Percentiles rank a stretch among this genome's conserved stretches.
Conservation (phyloP, 257 asterid species). For the Solanum phureja region DNA sequence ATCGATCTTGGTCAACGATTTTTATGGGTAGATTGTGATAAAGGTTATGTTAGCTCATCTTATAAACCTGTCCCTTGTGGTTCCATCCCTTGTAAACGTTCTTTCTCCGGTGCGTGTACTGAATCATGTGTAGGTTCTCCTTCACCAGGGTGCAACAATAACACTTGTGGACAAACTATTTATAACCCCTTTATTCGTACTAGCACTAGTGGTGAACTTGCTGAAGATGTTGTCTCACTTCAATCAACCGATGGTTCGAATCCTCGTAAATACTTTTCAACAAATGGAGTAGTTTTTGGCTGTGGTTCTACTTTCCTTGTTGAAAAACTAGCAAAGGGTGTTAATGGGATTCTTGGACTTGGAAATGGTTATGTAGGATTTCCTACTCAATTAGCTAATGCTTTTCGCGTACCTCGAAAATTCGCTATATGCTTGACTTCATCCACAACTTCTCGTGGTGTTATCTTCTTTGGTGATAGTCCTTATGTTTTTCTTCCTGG, state of each 20-base stretch:
- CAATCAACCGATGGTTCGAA: neutral
- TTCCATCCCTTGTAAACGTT: no score
- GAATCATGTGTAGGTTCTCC: no score
- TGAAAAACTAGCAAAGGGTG: neutral
- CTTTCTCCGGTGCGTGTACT: no score
- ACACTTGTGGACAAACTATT: neutral
- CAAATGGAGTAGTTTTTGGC: neutral
- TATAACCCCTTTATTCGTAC: neutral
- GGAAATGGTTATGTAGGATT: neutral
- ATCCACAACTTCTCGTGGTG: neutral
- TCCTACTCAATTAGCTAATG: neutral
- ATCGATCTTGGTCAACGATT: no score
- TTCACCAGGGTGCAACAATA: no score
- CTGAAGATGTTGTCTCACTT: neutral
- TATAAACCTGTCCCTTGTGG: no score
- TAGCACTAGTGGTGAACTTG: neutral
- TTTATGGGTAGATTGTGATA: no score
- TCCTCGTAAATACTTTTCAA: neutral
- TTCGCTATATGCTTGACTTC: neutral
- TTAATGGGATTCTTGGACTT: neutral
- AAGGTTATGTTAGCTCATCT: no score
- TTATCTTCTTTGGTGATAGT: neutral
- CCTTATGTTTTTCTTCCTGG: neutral
- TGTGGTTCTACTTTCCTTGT: neutral
- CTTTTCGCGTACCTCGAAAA: neutral